A percentile compares a stretch with the other conserved stretches of the same genome.
phyloP scores from a whole-genome alignment of 257 asterid species.

The Primulina huaijiensis region DNA sequence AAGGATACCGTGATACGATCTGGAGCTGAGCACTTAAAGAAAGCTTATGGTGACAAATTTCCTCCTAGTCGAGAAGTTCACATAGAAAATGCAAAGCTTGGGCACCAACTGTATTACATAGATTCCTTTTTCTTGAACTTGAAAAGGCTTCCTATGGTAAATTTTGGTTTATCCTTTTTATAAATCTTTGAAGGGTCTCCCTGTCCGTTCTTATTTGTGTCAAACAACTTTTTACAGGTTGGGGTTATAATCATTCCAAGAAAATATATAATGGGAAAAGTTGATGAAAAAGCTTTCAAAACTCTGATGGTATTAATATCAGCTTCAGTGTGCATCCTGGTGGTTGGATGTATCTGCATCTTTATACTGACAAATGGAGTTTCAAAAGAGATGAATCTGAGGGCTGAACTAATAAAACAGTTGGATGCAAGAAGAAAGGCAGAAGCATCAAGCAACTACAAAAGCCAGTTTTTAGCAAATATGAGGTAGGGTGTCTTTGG shows the following conservation, averaged over 20 bases:
- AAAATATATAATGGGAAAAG: conserved; percentile 88
- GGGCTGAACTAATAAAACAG: conserved; percentile 79
- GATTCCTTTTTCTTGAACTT: conserved; percentile 86
- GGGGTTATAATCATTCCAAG: conserved; percentile 90
- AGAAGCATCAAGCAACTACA: conserved; percentile 88
- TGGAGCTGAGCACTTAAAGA: conserved; percentile 72
- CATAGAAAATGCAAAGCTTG: conserved; percentile 76
- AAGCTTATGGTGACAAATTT: conserved; percentile 45
- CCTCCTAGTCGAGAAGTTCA: conserved; percentile 78
- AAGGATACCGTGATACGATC: conserved; percentile 61
- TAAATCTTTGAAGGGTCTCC: not conserved
- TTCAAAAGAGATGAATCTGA: conserved; percentile 84
- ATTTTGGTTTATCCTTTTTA: conserved; percentile 2
- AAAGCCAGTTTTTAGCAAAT: conserved; percentile 92
- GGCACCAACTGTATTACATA: conserved; percentile 56
- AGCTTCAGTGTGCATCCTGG: conserved; percentile 71
- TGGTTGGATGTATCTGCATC: conserved; percentile 84
- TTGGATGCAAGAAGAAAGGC: conserved; percentile 91
- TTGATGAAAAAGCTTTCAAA: conserved; percentile 72
- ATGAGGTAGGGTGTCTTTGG: conserved; percentile 54
- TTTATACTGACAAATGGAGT: conserved; percentile 82
- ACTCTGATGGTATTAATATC: conserved; percentile 69
- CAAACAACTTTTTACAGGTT: conserved; percentile 45
- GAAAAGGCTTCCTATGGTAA: conserved; percentile 92
- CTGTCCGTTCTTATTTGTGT: not conserved